Percentiles rank a stretch among this genome's conserved stretches.
Evolutionary conservation across 2,329 filamentous ascomycete genomes (phyloP).

Genomic region (Botrytis elliptica): DNA sequence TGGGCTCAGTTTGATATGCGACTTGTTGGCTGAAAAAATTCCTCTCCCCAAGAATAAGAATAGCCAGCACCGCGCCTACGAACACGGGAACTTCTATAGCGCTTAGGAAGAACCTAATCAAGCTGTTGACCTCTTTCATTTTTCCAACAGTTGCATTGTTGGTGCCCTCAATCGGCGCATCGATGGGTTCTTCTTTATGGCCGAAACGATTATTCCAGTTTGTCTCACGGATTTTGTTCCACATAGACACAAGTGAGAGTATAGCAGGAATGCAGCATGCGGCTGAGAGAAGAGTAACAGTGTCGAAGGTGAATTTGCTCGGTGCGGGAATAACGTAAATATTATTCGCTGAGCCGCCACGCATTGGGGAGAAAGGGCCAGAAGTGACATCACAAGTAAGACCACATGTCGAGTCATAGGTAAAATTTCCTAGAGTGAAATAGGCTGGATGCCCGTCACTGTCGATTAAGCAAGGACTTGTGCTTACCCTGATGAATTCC

Average conservation of each 20-base stretch:
- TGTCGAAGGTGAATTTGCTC: constrained; percentile 53
- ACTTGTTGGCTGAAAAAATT: constrained; percentile 62
- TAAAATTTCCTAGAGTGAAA: constrained; percentile 43
- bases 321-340: constrained; percentile 63
- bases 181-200: constrained; percentile 35
- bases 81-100: constrained; percentile 60
- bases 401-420: constrained; percentile 47
- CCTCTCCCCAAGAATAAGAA: constrained; percentile 60
- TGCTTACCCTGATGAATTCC: constrained; percentile 59
- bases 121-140: constrained; percentile 56
- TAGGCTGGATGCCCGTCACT: constrained; percentile 43
- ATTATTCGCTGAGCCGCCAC: constrained; percentile 55
- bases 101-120: constrained; percentile 52
- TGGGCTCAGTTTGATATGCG: constrained; percentile 59
- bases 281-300: constrained; percentile 59
- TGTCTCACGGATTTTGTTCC: constrained; percentile 61
- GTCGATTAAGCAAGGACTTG: constrained; percentile 47
- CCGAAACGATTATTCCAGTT: constrained; percentile 55
- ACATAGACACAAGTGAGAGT: constrained; percentile 59
- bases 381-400: constrained; percentile 46
- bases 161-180: constrained; percentile 51
- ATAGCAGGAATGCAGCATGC: constrained; percentile 65
- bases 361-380: constrained; percentile 55
- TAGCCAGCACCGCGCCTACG: constrained; percentile 55
- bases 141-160: constrained; percentile 52